Conservation (phyloP, 208 protist species). For the Trypanosoma platydactyli region DNA sequence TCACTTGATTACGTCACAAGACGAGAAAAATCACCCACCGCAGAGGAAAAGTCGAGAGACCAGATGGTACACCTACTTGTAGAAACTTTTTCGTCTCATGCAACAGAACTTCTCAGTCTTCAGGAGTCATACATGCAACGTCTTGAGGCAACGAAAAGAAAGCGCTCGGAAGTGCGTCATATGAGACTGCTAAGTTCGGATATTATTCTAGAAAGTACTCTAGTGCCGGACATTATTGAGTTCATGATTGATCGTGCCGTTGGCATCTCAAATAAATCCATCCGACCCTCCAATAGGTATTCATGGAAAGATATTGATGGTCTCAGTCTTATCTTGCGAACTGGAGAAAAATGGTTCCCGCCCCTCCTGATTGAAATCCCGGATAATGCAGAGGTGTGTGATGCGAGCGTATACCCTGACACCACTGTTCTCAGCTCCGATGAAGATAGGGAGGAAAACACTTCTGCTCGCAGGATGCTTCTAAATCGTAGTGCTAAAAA, state of each 20-base stretch:
- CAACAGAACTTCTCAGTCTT: constrained; percentile 54
- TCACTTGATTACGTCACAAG: background rate
- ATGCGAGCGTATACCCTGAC: constrained; percentile 44
- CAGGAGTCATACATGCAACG: constrained; percentile 64
- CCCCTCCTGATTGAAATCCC: constrained; percentile 47
- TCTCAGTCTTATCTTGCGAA: constrained; percentile 54
- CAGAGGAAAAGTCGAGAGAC: constrained; percentile 35
- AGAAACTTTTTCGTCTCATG: constrained; percentile 61
- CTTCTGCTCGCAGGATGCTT: constrained; percentile 66
- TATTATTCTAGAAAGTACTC: constrained; percentile 65
- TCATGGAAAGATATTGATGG: constrained; percentile 84
- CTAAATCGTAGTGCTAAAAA: background rate
- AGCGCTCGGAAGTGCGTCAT: constrained; percentile 65
- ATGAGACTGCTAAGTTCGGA: constrained; percentile 77
- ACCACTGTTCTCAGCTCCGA: constrained; percentile 86
- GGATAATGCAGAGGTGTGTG: constrained; percentile 9
- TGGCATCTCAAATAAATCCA: constrained; percentile 59
- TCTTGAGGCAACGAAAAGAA: constrained; percentile 51
- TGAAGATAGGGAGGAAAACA: constrained; percentile 81
- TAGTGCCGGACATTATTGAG: constrained; percentile 76
- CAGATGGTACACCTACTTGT: constrained; percentile 54
- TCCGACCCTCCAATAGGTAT: constrained; percentile 35
- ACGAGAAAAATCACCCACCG: background rate
- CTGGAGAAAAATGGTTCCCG: constrained; percentile 63
- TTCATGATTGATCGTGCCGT: constrained; percentile 85